A percentile compares a stretch with the other conserved stretches of the same genome.
Conservation (phyloP, 257 asterid species). For the Voacanga thouarsii region DNA sequence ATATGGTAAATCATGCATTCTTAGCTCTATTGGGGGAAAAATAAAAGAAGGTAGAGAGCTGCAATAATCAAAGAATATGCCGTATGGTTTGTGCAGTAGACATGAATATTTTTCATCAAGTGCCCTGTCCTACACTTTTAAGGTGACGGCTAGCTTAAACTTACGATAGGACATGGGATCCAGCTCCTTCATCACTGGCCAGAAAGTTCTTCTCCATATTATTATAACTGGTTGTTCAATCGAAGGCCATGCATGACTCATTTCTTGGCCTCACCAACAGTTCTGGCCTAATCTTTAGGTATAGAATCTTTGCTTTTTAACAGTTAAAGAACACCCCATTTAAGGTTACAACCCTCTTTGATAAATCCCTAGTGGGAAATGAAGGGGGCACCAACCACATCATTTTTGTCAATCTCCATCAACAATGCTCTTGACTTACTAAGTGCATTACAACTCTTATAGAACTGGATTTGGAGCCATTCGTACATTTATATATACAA, state of each 20-base stretch:
- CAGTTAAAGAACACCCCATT: neutral
- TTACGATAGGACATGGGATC: slow-evolving; percentile 43
- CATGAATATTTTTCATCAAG: slow-evolving; percentile 18
- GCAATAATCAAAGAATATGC: slow-evolving; percentile 5
- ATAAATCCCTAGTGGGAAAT: slow-evolving; percentile 15
- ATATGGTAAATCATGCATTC: no score
- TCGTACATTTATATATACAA: neutral
- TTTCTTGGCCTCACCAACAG: slow-evolving; percentile 19
- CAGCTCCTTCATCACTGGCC: slow-evolving; percentile 61
- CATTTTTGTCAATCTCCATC: slow-evolving; percentile 6
- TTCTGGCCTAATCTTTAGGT: slow-evolving; percentile 10
- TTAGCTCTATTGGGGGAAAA: neutral
- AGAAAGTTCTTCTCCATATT: slow-evolving; percentile 12
- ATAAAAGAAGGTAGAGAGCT: neutral
- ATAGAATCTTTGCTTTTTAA: slow-evolving; percentile 5
- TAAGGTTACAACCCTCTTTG: slow-evolving; percentile 4
- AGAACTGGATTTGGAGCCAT: neutral
- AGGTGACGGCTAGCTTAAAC: slow-evolving; percentile 30
- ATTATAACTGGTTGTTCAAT: neutral
- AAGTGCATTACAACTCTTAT: slow-evolving; percentile 27
- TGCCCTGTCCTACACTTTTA: slow-evolving; percentile 19
- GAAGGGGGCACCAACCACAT: slow-evolving; percentile 12
- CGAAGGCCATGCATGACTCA: slow-evolving; percentile 19
- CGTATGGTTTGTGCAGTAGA: slow-evolving; percentile 1
- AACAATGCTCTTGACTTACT: slow-evolving; percentile 5